A percentile compares a stretch with the other conserved stretches of the same genome.
These are phyloP conservation scores for Fraxinus velutina DNA, from an alignment of 305 asterid genomes.

Conservation along the genomic window DNA sequence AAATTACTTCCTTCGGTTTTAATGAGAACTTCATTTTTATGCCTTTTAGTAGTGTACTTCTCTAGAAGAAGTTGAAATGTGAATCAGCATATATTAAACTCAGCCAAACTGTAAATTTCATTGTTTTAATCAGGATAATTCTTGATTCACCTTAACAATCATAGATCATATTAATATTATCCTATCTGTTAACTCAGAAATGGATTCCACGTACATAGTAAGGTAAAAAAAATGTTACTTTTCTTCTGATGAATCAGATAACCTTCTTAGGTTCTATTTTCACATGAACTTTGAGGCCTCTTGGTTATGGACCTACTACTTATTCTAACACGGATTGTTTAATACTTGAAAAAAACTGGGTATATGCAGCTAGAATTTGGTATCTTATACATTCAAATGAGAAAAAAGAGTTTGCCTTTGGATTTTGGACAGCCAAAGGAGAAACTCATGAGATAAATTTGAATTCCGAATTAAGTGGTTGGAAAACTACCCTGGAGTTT, in stretches of 20 bases:
- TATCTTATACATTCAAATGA: background rate
- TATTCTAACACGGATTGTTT: background rate
- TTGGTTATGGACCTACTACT: background rate
- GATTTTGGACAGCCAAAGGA: background rate
- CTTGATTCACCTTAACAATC: background rate
- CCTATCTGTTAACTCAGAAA: background rate
- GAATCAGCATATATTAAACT: background rate
- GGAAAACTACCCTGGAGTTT: background rate
- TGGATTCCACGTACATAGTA: background rate
- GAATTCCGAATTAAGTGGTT: background rate
- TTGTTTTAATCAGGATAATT: background rate
- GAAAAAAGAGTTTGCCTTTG: background rate
- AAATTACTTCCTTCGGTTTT: background rate
- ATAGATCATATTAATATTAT: background rate
- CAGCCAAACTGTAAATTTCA: background rate
- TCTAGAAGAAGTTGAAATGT: background rate
- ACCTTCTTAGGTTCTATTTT: background rate
- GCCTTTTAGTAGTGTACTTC: background rate
- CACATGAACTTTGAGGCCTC: background rate
- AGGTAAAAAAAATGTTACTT: background rate
- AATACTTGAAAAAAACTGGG: background rate
- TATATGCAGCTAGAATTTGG: background rate
- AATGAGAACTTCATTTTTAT: background rate
- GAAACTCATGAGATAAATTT: background rate
- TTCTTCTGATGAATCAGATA: background rate